Percentiles rank a stretch among this genome's conserved stretches.
phyloP scores from a whole-genome alignment of 768 basidiomycete genomes.

The Podaxis sp. region DNA sequence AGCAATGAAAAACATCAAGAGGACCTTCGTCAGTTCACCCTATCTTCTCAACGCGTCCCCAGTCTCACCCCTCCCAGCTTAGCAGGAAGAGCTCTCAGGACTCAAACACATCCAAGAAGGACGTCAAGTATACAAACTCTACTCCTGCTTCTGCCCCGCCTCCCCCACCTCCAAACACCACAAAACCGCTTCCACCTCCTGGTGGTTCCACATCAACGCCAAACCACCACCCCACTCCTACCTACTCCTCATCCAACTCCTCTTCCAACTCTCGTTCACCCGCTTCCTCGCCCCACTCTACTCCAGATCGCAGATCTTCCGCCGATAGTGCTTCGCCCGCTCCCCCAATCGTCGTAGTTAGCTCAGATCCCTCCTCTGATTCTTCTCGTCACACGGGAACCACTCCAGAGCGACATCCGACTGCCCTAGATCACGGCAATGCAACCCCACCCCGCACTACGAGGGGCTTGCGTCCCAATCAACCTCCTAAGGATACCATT shows the following conservation, averaged over 20 bases:
- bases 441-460: slow-evolving; percentile 64
- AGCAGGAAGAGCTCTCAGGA: slow-evolving; percentile 69
- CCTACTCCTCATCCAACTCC: slow-evolving; percentile 33
- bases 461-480: slow-evolving; percentile 71
- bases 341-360: slow-evolving; percentile 87
- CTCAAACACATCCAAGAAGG: slow-evolving; percentile 67
- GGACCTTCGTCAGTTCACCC: slow-evolving; percentile 60
- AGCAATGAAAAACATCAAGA: slow-evolving; percentile 82
- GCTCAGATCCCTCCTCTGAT: slow-evolving; percentile 61
- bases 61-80: slow-evolving; percentile 42
- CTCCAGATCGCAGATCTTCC: slow-evolving; percentile 61
- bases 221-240: slow-evolving; percentile 26
- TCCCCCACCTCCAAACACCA: slow-evolving; percentile 61
- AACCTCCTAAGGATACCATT: slow-evolving; percentile 92
- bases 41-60: slow-evolving; percentile 16
- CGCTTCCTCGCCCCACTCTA: slow-evolving; percentile 33
- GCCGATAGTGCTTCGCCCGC: slow-evolving; percentile 47
- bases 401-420: slow-evolving; percentile 45
- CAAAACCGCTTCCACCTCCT: slow-evolving; percentile 63
- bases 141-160: slow-evolving; percentile 41
- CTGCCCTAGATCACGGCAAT: slow-evolving; percentile 46
- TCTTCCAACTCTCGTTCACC: slow-evolving; percentile 38
- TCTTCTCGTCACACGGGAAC: slow-evolving; percentile 39
- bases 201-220: slow-evolving; percentile 26
- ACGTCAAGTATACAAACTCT: slow-evolving; percentile 42